These are phyloP conservation scores for Amniculicola lignicola DNA, from an alignment of 495 filamentous ascomycete species.

Conservation along the genomic window DNA sequence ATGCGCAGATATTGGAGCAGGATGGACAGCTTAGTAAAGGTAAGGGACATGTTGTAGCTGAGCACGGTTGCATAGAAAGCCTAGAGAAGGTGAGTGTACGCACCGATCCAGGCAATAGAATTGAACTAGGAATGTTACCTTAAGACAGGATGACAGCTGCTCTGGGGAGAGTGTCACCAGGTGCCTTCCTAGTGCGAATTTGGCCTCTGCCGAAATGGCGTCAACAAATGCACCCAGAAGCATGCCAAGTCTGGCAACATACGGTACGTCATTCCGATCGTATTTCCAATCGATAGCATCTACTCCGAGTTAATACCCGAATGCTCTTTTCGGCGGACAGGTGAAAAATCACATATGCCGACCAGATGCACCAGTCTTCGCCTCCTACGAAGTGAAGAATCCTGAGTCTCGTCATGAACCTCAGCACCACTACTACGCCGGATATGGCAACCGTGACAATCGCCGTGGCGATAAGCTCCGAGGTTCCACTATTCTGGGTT, in stretches of 20 bases:
- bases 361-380: conserved; percentile 10
- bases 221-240: too few species aligned
- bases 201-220: too few species aligned
- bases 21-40: conserved; percentile 35
- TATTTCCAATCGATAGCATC: conserved; percentile 6
- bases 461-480: conserved; percentile 3
- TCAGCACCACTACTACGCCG: conserved; percentile 5
- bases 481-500: conserved; percentile 1
- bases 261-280: conserved; percentile 8
- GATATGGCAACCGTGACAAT: conserved; percentile 10
- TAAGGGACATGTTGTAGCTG: conserved; percentile 34
- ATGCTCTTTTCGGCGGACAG: background rate
- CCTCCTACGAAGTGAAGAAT: background rate
- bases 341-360: conserved; percentile 2
- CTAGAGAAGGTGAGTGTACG: conserved; percentile 18
- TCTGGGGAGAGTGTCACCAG: too few species aligned
- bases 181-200: too few species aligned
- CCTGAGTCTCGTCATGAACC: conserved; percentile 8
- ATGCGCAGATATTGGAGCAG: conserved; percentile 36
- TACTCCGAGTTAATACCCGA: conserved; percentile 3
- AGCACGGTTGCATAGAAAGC: conserved; percentile 33
- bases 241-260: background rate
- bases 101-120: too few species aligned
- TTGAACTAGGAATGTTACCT: too few species aligned
- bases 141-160: too few species aligned